Conservation (phyloP, 345 rosid genomes). For the Ceriops decandra region DNA sequence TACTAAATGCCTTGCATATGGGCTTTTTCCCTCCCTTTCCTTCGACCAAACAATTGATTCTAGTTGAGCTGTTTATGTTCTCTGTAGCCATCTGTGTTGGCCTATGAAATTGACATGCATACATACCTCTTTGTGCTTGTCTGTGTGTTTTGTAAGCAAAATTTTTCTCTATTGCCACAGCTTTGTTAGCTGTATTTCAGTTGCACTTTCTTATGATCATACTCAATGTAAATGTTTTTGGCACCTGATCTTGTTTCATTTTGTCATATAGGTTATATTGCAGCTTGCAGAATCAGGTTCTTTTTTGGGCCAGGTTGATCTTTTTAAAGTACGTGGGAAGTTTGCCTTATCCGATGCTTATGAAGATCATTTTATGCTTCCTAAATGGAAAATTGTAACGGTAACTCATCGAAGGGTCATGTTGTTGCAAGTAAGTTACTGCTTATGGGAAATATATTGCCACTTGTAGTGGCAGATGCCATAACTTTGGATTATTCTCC, state of each 20-base stretch:
- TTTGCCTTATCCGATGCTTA: slow-evolving; percentile 96
- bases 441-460: slow-evolving; percentile 11
- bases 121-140: too few species aligned
- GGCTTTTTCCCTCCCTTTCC: too few species aligned
- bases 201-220: background rate
- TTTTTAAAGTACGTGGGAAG: slow-evolving; percentile 96
- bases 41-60: too few species aligned
- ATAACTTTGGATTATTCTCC: background rate
- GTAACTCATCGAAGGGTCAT: slow-evolving; percentile 83
- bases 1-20: too few species aligned
- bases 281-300: slow-evolving; percentile 96
- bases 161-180: too few species aligned
- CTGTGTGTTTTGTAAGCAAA: too few species aligned
- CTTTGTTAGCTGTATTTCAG: too few species aligned
- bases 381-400: slow-evolving; percentile 65
- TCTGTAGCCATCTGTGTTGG: too few species aligned
- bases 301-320: slow-evolving; percentile 90
- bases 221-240: background rate
- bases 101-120: too few species aligned
- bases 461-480: background rate
- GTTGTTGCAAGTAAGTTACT: slow-evolving; percentile 66
- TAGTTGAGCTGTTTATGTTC: too few species aligned
- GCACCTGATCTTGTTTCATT: slow-evolving; percentile 8
- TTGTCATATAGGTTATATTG: slow-evolving; percentile 65
- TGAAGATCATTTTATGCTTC: slow-evolving; percentile 88